Conservation (phyloP, 371 early-diverging fungal genomes). For the Syncephalastrum sp. region DNA sequence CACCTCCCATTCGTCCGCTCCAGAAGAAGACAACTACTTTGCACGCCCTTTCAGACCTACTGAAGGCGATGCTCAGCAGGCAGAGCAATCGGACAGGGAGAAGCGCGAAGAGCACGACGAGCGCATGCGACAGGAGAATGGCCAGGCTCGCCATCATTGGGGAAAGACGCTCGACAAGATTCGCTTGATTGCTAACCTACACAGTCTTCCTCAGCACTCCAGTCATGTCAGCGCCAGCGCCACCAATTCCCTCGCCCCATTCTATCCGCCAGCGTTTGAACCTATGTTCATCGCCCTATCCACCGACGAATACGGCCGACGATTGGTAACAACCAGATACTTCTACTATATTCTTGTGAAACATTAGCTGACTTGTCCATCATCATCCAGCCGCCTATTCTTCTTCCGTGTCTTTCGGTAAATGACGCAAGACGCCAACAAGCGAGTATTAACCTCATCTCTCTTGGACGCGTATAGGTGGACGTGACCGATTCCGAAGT, state of each 20-base stretch:
- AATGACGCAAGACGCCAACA: neutral
- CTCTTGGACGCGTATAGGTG: slow-evolving; percentile 20
- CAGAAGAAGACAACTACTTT: slow-evolving; percentile 32
- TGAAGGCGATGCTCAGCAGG: slow-evolving; percentile 7
- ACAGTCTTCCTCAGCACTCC: slow-evolving; percentile 10
- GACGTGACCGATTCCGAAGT: slow-evolving; percentile 60
- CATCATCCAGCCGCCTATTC: slow-evolving; percentile 38
- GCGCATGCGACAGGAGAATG: slow-evolving; percentile 9
- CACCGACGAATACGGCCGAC: slow-evolving; percentile 41
- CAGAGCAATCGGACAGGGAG: neutral
- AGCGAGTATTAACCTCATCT: slow-evolving; percentile 2
- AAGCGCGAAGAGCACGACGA: slow-evolving; percentile 5
- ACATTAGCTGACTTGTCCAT: neutral
- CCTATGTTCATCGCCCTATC: slow-evolving; percentile 40
- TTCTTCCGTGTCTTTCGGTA: slow-evolving; percentile 17
- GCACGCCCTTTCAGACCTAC: slow-evolving; percentile 29
- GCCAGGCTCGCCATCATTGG: slow-evolving; percentile 31
- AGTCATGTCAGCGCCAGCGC: slow-evolving; percentile 1
- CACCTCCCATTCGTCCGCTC: slow-evolving; percentile 5
- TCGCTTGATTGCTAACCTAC: slow-evolving; percentile 28
- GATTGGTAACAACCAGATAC: slow-evolving; percentile 24
- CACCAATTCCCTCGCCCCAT: slow-evolving; percentile 31
- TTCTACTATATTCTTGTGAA: neutral
- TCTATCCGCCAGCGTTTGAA: slow-evolving; percentile 46
- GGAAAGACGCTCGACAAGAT: slow-evolving; percentile 39